Conservation (phyloP, 2,329 filamentous ascomycete species). For the Corniculantispora saksenae region DNA sequence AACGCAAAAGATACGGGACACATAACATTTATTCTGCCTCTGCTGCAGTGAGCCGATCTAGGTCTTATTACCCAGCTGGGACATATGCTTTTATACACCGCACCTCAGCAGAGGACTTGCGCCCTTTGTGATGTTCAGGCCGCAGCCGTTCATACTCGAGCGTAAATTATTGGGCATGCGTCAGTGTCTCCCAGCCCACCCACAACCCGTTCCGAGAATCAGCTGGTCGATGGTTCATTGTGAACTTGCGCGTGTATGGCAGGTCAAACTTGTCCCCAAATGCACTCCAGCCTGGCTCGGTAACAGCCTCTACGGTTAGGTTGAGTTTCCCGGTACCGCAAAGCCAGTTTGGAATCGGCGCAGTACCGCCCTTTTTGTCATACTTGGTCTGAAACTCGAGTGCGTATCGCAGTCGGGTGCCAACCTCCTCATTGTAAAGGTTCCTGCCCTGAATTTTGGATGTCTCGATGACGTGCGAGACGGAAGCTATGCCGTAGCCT, state of each 20-base stretch:
- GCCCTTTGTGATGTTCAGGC: too few species aligned
- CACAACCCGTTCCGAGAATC: constrained; percentile 19
- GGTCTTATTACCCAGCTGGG: too few species aligned
- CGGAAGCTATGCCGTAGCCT: constrained; percentile 28
- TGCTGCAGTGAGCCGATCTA: too few species aligned
- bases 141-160: too few species aligned
- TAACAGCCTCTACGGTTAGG: not conserved
- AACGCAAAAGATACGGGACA: too few species aligned
- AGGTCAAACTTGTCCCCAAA: constrained; percentile 21
- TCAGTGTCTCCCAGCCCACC: constrained; percentile 22
- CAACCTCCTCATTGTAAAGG: constrained; percentile 25
- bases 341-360: not conserved
- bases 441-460: constrained; percentile 29
- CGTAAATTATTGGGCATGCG: constrained; percentile 10
- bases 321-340: constrained; percentile 10
- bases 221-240: constrained; percentile 23
- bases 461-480: constrained; percentile 30
- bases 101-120: too few species aligned
- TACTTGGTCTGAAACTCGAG: constrained; percentile 29
- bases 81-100: too few species aligned
- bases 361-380: constrained; percentile 17
- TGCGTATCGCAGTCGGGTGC: constrained; percentile 25
- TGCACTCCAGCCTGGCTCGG: constrained; percentile 23
- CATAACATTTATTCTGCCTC: too few species aligned
- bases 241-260: constrained; percentile 24